Conservation (phyloP, 257 asterid species). For the Solanum dulcamara region DNA sequence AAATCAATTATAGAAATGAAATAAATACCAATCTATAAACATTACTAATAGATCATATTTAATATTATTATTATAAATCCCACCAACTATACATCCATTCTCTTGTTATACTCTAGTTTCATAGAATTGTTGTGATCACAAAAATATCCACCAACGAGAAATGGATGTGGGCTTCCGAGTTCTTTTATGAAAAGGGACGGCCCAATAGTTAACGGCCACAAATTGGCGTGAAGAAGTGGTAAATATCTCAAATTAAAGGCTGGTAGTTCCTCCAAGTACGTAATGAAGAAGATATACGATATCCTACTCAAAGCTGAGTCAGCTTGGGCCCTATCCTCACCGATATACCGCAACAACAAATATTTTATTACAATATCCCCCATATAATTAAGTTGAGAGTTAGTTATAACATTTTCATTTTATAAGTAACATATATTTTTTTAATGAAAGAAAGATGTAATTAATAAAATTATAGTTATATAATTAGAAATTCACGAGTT, state of each 20-base stretch:
- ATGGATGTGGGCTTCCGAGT: neutral
- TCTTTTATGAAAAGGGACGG: neutral
- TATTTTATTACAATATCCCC: neutral
- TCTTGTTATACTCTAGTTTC: neutral
- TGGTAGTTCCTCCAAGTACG: neutral
- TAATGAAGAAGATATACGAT: neutral
- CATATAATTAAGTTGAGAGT: neutral
- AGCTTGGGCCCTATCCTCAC: neutral
- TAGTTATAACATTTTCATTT: too few relatives aligned
- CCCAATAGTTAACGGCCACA: neutral
- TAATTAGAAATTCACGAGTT: too few relatives aligned
- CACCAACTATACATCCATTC: too few relatives aligned
- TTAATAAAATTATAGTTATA: too few relatives aligned
- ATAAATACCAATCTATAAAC: too few relatives aligned
- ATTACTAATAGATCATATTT: too few relatives aligned
- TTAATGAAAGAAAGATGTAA: too few relatives aligned
- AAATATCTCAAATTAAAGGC: neutral
- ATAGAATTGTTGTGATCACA: neutral
- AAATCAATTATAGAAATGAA: too few relatives aligned
- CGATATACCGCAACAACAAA: neutral
- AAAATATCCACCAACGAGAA: neutral
- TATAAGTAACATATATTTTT: too few relatives aligned
- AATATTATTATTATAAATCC: too few relatives aligned
- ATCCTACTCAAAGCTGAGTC: neutral
- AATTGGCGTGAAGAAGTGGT: neutral